Percentiles rank a stretch among this genome's conserved stretches.
phyloP scores from a whole-genome alignment of 768 basidiomycete species.

The Omphalotus guepiniiformis region DNA sequence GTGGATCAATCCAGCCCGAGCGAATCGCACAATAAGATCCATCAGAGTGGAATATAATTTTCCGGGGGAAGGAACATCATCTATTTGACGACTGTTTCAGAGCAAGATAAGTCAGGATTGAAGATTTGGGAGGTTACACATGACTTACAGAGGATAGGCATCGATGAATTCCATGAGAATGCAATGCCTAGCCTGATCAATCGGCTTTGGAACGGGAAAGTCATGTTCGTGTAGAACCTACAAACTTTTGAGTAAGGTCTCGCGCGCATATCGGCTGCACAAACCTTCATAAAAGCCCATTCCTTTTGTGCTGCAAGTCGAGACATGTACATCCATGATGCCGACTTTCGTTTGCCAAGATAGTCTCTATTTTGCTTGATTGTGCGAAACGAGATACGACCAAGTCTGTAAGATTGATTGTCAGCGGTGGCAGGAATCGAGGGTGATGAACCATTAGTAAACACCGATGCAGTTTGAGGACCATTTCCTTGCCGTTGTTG shows the following conservation, averaged over 20 bases:
- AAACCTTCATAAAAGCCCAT: conserved; percentile 97
- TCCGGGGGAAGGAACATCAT: conserved; percentile 79
- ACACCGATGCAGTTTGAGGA: conserved; percentile 91
- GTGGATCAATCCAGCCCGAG: conserved; percentile 92
- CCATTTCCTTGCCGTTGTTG: conserved; percentile 77
- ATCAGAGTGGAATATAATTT: conserved; percentile 88
- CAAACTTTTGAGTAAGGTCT: conserved; percentile 2
- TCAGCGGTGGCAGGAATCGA: not conserved
- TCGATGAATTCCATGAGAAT: conserved; percentile 96
- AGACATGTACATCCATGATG: conserved; percentile 99
- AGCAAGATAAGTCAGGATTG: not conserved
- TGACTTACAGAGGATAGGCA: conserved; percentile 83
- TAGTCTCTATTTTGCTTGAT: conserved; percentile 98
- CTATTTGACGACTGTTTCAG: conserved; percentile 75
- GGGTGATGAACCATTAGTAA: conserved; percentile 11
- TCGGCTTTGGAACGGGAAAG: conserved; percentile 90
- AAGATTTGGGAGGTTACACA: conserved; percentile 4
- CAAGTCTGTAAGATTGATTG: conserved; percentile 53
- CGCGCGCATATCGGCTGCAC: conserved; percentile 1
- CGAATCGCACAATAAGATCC: conserved; percentile 95
- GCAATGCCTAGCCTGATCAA: conserved; percentile 94
- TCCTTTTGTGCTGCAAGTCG: conserved; percentile 95
- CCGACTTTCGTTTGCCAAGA: conserved; percentile 89
- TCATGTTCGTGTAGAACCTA: conserved; percentile 88
- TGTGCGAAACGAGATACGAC: conserved; percentile 94